Conservation (phyloP, 768 basidiomycete genomes). For the Auriscalpium orientale region DNA sequence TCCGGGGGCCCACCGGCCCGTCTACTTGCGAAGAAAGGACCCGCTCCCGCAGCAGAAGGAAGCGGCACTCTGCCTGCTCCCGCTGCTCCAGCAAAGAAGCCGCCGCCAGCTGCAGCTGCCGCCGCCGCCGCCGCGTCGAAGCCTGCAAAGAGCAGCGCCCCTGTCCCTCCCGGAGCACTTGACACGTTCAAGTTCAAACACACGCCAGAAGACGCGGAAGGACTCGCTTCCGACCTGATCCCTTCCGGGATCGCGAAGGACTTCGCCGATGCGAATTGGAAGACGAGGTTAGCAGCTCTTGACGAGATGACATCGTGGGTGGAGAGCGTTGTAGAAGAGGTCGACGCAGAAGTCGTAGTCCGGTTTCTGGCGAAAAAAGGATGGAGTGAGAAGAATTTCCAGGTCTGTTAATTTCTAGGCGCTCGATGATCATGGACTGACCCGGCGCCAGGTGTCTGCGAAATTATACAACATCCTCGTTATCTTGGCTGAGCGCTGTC, state of each 20-base stretch:
- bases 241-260: constrained; percentile 64
- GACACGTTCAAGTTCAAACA: constrained; percentile 91
- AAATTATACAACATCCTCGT: constrained; percentile 79
- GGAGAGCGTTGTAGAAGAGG: constrained; percentile 49
- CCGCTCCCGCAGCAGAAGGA: constrained; percentile 25
- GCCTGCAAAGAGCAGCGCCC: constrained; percentile 39
- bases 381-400: constrained; percentile 99
- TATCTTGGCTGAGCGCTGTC: constrained; percentile 67
- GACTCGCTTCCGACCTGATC: constrained; percentile 61
- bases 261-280: constrained; percentile 90
- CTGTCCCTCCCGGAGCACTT: constrained; percentile 45
- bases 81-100: constrained; percentile 37
- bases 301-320: constrained; percentile 86
- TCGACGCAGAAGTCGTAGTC: constrained; percentile 86
- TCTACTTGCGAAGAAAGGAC: constrained; percentile 50
- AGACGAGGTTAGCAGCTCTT: constrained; percentile 76
- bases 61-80: constrained; percentile 19
- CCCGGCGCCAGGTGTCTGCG: constrained; percentile 62
- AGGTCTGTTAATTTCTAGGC: constrained; percentile 41
- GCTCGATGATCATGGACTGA: background rate
- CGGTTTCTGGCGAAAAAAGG: constrained; percentile 87
- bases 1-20: constrained; percentile 46
- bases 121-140: constrained; percentile 29
- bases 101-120: constrained; percentile 22
- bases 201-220: constrained; percentile 87